Percentiles rank a stretch among this genome's conserved stretches.
Evolutionary conservation across 2,329 filamentous ascomycete species (phyloP).

Genomic region (Verticillium nubilum): DNA sequence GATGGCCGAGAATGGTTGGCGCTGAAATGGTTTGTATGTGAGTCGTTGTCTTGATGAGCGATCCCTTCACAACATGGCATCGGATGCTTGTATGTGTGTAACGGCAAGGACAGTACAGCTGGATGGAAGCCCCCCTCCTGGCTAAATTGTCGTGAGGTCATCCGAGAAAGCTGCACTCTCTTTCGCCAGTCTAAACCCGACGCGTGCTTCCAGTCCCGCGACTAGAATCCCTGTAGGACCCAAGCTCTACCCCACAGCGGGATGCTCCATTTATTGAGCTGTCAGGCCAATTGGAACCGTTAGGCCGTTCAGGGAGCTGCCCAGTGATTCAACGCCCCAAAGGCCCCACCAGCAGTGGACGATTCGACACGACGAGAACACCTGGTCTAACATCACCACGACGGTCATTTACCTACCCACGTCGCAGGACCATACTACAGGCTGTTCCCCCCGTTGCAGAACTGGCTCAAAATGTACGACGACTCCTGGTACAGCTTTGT

Average conservation of each 20-base stretch:
- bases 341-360: not conserved
- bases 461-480: slow-evolving; percentile 59
- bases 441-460: not conserved
- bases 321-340: not conserved
- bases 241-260: not conserved
- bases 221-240: not conserved
- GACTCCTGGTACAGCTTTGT: slow-evolving; percentile 81
- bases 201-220: not conserved
- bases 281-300: not conserved
- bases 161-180: slow-evolving; percentile 11
- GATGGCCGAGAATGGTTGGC: not conserved
- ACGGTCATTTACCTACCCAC: too few species aligned
- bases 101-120: not conserved
- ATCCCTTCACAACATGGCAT: not conserved
- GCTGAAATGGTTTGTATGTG: not conserved
- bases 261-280: not conserved
- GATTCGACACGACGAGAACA: not conserved
- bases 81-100: not conserved
- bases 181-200: not conserved
- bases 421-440: not conserved
- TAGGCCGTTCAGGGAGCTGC: not conserved
- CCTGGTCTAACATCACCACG: not conserved
- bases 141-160: slow-evolving; percentile 12
- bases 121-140: not conserved
- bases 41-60: not conserved